Conservation (phyloP, 2,329 filamentous ascomycete species). For the Trichoderma sp. region DNA sequence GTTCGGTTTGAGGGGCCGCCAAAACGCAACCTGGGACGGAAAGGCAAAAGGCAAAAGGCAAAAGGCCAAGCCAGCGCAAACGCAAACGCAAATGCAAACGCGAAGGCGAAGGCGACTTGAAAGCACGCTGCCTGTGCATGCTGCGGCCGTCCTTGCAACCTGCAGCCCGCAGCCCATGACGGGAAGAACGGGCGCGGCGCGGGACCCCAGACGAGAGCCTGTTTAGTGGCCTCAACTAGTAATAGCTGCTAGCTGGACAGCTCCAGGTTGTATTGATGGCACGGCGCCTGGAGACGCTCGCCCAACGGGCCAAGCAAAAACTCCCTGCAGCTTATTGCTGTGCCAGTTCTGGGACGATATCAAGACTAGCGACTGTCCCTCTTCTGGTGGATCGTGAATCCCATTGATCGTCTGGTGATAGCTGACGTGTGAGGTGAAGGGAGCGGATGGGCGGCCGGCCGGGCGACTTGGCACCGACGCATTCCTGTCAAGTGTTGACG, state of each 20-base stretch:
- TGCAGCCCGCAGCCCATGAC: slow-evolving; percentile 28
- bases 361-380: neutral
- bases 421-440: neutral
- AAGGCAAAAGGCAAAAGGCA: neutral
- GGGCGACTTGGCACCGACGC: neutral
- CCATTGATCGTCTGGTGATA: neutral
- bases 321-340: neutral
- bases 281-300: neutral
- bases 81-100: neutral
- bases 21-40: neutral
- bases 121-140: slow-evolving; percentile 33
- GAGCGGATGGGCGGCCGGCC: neutral
- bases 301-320: neutral
- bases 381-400: neutral
- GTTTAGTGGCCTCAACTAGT: neutral
- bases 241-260: neutral
- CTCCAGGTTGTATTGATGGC: neutral
- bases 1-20: neutral
- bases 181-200: slow-evolving; percentile 28
- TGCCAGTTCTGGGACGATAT: neutral
- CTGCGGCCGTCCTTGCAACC: slow-evolving; percentile 41
- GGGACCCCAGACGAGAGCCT: slow-evolving; percentile 28
- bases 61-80: neutral
- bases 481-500: neutral
- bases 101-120: too few species aligned